Conservation (phyloP, 2,329 filamentous ascomycete species). For the Ceratocystis cacaofunesta region DNA sequence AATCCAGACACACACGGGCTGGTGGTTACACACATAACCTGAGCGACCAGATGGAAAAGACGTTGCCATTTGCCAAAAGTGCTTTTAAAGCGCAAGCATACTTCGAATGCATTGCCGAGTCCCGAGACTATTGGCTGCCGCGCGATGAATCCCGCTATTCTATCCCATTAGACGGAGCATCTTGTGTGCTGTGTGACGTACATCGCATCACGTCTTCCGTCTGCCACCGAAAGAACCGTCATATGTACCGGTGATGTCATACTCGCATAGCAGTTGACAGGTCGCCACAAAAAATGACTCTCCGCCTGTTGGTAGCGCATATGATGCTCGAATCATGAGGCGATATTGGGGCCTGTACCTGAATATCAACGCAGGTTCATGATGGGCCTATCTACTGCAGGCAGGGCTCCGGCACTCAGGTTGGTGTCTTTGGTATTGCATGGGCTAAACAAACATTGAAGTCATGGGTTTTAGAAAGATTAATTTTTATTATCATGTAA, state of each 20-base stretch:
- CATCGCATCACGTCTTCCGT: neutral
- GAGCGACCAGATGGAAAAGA: neutral
- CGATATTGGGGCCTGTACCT: neutral
- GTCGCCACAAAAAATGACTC: neutral
- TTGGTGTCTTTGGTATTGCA: neutral
- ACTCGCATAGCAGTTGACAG: neutral
- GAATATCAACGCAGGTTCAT: neutral
- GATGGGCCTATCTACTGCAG: neutral
- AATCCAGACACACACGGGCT: neutral
- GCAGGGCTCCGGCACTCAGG: neutral
- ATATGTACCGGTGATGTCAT: slow-evolving; percentile 1
- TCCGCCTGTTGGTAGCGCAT: neutral
- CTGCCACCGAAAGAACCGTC: neutral
- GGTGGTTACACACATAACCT: neutral
- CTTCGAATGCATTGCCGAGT: neutral
- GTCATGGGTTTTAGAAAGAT: neutral
- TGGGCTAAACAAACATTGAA: neutral
- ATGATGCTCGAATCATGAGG: neutral
- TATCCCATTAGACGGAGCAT: neutral
- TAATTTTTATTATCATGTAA: neutral
- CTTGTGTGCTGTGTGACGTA: neutral
- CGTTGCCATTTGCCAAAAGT: neutral
- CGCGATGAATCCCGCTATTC: neutral
- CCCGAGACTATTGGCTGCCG: neutral
- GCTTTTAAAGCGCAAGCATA: too few species aligned